Percentiles rank a stretch among this genome's conserved stretches.
phyloP scores from a whole-genome alignment of 2,329 filamentous ascomycete genomes.

The Myriosclerotinia scirpicola region DNA sequence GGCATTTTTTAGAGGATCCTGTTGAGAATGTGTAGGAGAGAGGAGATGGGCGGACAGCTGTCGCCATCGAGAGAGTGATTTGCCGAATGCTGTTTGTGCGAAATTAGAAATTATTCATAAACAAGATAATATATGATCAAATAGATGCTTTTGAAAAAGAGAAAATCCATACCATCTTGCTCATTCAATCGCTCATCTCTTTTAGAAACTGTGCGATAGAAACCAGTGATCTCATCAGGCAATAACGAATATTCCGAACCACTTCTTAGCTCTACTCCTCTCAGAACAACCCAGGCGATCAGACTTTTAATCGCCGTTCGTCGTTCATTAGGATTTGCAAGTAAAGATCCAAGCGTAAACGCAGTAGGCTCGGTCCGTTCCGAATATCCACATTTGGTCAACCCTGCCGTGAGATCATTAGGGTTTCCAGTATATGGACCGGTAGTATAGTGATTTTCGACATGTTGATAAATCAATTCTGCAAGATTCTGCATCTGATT shows the following conservation, averaged over 20 bases:
- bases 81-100: not conserved
- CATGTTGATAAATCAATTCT: constrained; percentile 45
- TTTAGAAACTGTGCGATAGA: not conserved
- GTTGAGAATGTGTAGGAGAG: not conserved
- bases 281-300: constrained; percentile 10
- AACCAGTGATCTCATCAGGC: constrained; percentile 12
- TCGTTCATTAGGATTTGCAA: constrained; percentile 8
- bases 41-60: constrained; percentile 4
- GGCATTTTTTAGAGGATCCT: not conserved
- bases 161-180: not conserved
- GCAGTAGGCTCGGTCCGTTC: constrained; percentile 4
- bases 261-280: constrained; percentile 1
- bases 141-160: not conserved
- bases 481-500: constrained; percentile 41
- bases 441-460: constrained; percentile 45
- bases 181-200: not conserved
- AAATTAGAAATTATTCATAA: not conserved
- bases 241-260: constrained; percentile 11
- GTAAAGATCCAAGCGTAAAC: constrained; percentile 4
- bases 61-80: constrained; percentile 12
- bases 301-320: constrained; percentile 14
- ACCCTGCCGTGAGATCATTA: not conserved
- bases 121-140: not conserved
- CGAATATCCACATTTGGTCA: constrained; percentile 1
- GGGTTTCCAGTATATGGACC: not conserved